Evolutionary conservation across 1,284 basidiomycete species (phyloP).

Genomic region (Fomitopsis betulina): DNA sequence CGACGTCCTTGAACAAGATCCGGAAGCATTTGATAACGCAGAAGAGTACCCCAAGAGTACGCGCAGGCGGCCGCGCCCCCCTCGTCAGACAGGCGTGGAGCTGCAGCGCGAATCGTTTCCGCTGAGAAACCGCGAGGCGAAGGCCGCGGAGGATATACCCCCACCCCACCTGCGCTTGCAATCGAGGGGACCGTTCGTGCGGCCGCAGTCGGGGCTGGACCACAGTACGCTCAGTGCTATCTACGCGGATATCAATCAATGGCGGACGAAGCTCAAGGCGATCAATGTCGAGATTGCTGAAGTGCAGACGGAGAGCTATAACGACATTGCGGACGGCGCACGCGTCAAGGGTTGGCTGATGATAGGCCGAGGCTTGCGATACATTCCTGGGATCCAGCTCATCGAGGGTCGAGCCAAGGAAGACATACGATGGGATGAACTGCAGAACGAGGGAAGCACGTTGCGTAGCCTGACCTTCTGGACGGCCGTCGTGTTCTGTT

Average conservation of each 20-base stretch:
- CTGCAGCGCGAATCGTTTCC: conserved; percentile 63
- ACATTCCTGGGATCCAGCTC: conserved; percentile 58
- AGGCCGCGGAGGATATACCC: conserved; percentile 30
- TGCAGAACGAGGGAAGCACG: conserved; percentile 53
- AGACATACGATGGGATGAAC: conserved; percentile 74
- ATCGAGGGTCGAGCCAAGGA: conserved; percentile 78
- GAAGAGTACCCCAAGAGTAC: conserved; percentile 24
- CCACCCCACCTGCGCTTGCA: conserved; percentile 68
- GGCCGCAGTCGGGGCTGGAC: conserved; percentile 63
- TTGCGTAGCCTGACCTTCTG: conserved; percentile 48
- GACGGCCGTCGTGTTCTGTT: conserved; percentile 45
- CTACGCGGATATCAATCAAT: conserved; percentile 63
- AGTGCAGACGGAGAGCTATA: conserved; percentile 59
- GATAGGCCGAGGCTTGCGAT: conserved; percentile 62
- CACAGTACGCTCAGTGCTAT: conserved; percentile 59
- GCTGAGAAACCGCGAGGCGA: conserved; percentile 31
- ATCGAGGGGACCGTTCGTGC: conserved; percentile 64
- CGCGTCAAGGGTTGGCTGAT: conserved; percentile 73
- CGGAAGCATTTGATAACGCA: conserved; percentile 35
- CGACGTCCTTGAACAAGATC: conserved; percentile 37
- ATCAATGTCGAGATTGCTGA: conserved; percentile 69
- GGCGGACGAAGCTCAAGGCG: conserved; percentile 63
- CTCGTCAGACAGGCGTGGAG: conserved; percentile 22
- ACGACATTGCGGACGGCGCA: conserved; percentile 64
- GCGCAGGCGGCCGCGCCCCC: conserved; percentile 21